Evolutionary conservation across 768 basidiomycete genomes (phyloP).

Genomic region (Tricholoma flavovirens): DNA sequence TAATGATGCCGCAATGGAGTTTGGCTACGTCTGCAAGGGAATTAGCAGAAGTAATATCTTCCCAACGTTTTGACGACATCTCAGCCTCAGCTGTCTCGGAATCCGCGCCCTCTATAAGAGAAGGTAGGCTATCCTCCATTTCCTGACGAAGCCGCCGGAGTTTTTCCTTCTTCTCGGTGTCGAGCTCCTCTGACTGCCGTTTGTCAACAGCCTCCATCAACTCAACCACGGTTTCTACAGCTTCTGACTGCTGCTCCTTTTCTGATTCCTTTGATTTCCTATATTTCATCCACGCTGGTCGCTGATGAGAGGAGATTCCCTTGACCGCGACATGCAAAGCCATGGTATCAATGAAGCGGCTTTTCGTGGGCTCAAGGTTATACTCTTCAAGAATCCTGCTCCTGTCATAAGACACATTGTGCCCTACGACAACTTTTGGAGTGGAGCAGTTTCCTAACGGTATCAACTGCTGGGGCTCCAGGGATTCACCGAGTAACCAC

Average conservation of each 20-base stretch:
- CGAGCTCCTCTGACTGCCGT: slow-evolving; percentile 41
- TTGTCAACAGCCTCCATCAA: slow-evolving; percentile 39
- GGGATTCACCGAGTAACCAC: slow-evolving; percentile 68
- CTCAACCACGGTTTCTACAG: slow-evolving; percentile 49
- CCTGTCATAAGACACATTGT: slow-evolving; percentile 94
- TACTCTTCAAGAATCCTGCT: slow-evolving; percentile 84
- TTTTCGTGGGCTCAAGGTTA: slow-evolving; percentile 53
- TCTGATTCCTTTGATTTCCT: slow-evolving; percentile 62
- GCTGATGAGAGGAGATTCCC: slow-evolving; percentile 92
- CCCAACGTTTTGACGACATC: slow-evolving; percentile 61
- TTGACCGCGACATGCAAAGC: slow-evolving; percentile 89
- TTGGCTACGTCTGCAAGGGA: slow-evolving; percentile 89
- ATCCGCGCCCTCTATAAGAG: slow-evolving; percentile 15
- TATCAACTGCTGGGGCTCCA: slow-evolving; percentile 60
- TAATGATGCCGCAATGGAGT: slow-evolving; percentile 75
- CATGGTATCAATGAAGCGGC: slow-evolving; percentile 91
- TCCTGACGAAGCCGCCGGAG: slow-evolving; percentile 29
- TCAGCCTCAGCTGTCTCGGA: slow-evolving; percentile 33
- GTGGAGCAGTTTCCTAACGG: slow-evolving; percentile 54
- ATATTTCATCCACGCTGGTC: slow-evolving; percentile 88
- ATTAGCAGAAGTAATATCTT: slow-evolving; percentile 88
- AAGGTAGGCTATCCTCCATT: slow-evolving; percentile 35
- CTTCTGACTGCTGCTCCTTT: slow-evolving; percentile 53
- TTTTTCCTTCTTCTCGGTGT: slow-evolving; percentile 40
- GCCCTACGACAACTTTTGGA: slow-evolving; percentile 77